A percentile compares a stretch with the other conserved stretches of the same genome.
Evolutionary conservation across 257 asterid species (phyloP).

Genomic region (Knoxia roxburghii): DNA sequence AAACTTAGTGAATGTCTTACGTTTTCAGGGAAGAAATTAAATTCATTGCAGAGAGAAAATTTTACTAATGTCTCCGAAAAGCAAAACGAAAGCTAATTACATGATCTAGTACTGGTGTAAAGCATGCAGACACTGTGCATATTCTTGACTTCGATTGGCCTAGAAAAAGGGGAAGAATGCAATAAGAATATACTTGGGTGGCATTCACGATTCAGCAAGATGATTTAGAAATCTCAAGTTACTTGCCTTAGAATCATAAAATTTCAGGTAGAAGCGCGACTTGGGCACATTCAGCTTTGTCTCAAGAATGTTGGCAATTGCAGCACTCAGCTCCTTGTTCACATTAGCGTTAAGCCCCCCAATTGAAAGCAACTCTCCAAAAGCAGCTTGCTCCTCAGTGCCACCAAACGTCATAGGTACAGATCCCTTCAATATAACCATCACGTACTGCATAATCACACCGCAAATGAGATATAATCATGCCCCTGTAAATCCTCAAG

Average conservation of each 20-base stretch:
- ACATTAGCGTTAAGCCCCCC: slow-evolving; percentile 78
- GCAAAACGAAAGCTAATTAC: slow-evolving; percentile 47
- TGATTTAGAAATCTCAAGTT: slow-evolving; percentile 7
- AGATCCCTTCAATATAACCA: slow-evolving; percentile 92
- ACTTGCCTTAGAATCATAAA: slow-evolving; percentile 79
- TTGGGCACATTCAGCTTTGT: slow-evolving; percentile 73
- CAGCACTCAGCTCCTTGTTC: slow-evolving; percentile 89
- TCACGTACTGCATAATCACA: slow-evolving; percentile 65
- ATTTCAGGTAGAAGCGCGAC: slow-evolving; percentile 82
- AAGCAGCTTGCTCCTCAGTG: slow-evolving; percentile 86
- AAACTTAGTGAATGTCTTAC: not conserved
- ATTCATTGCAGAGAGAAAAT: slow-evolving; percentile 8
- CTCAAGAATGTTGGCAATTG: slow-evolving; percentile 70
- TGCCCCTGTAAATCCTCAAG: not conserved
- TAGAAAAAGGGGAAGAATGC: slow-evolving; percentile 67
- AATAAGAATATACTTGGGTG: slow-evolving; percentile 44
- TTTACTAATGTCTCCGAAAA: slow-evolving; percentile 25
- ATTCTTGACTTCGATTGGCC: slow-evolving; percentile 78
- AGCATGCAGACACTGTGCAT: slow-evolving; percentile 91
- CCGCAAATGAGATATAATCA: not conserved
- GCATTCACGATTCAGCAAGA: slow-evolving; percentile 16
- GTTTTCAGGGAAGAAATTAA: not conserved
- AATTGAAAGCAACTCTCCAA: slow-evolving; percentile 79
- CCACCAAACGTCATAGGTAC: slow-evolving; percentile 92
- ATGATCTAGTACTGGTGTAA: slow-evolving; percentile 75